phyloP scores from a whole-genome alignment of 306 rosid genomes.

The Sesbania bispinosa region DNA sequence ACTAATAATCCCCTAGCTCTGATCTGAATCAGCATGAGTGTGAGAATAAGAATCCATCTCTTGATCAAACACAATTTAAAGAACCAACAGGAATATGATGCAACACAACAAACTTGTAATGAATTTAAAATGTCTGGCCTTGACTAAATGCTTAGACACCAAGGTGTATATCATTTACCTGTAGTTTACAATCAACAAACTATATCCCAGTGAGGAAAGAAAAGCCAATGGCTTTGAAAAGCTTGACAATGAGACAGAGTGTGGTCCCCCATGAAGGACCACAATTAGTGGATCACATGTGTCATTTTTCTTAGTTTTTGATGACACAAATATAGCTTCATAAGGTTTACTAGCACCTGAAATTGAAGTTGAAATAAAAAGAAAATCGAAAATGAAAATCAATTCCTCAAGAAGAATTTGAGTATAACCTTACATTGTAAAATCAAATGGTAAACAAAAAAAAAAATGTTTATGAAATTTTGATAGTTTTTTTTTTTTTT shows the following conservation, averaged over 20 bases:
- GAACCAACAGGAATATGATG: constrained; percentile 1
- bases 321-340: constrained; percentile 83
- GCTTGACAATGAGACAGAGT: constrained; percentile 55
- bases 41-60: constrained; percentile 16
- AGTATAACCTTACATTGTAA: not conserved
- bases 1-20: not conserved
- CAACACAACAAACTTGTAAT: not conserved
- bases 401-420: not conserved
- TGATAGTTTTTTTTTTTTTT: not conserved
- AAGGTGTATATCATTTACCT: constrained; percentile 42
- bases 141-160: constrained; percentile 13
- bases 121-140: not conserved
- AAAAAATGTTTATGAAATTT: not conserved
- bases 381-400: not conserved
- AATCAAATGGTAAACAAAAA: not conserved
- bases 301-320: constrained; percentile 52
- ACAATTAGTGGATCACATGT: constrained; percentile 64
- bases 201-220: constrained; percentile 80
- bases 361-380: constrained; percentile 26
- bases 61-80: not conserved
- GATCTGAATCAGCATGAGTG: not conserved
- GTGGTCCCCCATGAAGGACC: constrained; percentile 93
- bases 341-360: constrained; percentile 79
- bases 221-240: constrained; percentile 76
- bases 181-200: constrained; percentile 79